Evolutionary conservation across 2,329 filamentous ascomycete genomes (phyloP).

Genomic region (Stagonosporopsis vannaccii): DNA sequence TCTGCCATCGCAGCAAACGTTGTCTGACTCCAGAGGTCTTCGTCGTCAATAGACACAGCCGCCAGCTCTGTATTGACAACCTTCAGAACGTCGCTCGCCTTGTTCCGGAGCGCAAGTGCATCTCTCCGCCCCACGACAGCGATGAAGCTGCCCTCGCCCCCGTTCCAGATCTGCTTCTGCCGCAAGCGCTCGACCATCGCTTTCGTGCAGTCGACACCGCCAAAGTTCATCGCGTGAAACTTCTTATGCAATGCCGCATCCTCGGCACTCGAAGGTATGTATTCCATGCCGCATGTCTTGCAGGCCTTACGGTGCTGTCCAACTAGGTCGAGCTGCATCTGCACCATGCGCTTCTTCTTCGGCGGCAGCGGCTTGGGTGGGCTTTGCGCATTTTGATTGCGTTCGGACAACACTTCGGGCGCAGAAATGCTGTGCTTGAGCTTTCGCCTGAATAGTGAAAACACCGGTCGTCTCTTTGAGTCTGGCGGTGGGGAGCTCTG

Average conservation of each 20-base stretch:
- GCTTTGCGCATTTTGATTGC: conserved; percentile 44
- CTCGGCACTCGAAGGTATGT: conserved; percentile 67
- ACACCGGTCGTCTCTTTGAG: conserved; percentile 55
- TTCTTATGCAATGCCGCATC: conserved; percentile 69
- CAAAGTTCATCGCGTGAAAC: conserved; percentile 68
- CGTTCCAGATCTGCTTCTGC: conserved; percentile 59
- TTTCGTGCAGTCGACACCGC: conserved; percentile 68
- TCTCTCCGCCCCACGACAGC: conserved; percentile 66
- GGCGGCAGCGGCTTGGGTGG: conserved; percentile 35
- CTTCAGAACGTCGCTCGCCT: conserved; percentile 62
- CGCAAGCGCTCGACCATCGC: conserved; percentile 62
- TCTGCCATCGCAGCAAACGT: conserved; percentile 12
- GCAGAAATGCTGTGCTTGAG: conserved; percentile 19
- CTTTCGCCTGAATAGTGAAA: conserved; percentile 54
- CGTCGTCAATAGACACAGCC: conserved; percentile 65
- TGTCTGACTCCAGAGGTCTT: conserved; percentile 63
- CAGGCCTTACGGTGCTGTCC: conserved; percentile 64
- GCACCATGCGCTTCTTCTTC: conserved; percentile 55
- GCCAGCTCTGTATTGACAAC: conserved; percentile 69
- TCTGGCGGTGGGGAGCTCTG: conserved; percentile 34
- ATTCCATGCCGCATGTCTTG: conserved; percentile 70
- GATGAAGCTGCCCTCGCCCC: conserved; percentile 57
- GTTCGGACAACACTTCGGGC: conserved; percentile 34
- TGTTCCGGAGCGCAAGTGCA: conserved; percentile 60
- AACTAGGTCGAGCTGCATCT: conserved; percentile 69